Base-by-base conservation (phyloP, 768 basidiomycete species). In the Lactarius pseudohatsudake region DNA sequence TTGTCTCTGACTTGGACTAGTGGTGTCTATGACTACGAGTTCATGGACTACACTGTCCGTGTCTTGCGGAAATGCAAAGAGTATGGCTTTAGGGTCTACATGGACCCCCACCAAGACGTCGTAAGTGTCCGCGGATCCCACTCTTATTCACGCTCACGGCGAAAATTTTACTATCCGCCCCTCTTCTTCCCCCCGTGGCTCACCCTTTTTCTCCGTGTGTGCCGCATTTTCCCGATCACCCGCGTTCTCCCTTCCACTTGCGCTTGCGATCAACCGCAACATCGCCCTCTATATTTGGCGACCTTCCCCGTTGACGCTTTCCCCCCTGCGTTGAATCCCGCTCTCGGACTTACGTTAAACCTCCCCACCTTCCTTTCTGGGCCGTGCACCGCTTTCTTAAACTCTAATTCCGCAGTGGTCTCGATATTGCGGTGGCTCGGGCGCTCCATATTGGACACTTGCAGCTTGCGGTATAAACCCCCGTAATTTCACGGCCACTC, bases 41-140 rank as follows among this genome's bases (percentile, higher is more conserved):
- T 88, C 74, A 94, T 98, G 80, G 90, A 96, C 73, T 98, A 98
- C 71, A 91, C 88, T 4, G 83, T 98, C 40, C 83, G 84, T 11
- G 88, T 96, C 0, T 81, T 98, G n/a, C 83, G 85, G 26, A 95
- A 95, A 76, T 95, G 93, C 79, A 94, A 95, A 74, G 87, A 91
- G 57, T 89, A 92, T 72, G 96, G 95, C 20, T 97, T 98, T 78
- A 85, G 85, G 74, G 88, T 95, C 15, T 97, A 87, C 76, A 87
- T 99, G 80, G 95, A 98, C 72, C 94, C 96, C 6, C 96, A 99
- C 76, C 97, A 99, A 76, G 96, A 99, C 73, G 84, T 85, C 50
- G 96, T 97, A 74, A 74, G 94, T 85, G 2, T 26, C 11, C 26
- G 11, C 28, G 22, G 36, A 10, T 43, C 16, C 32, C 6, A 1